phyloP scores from a whole-genome alignment of 1,284 basidiomycete species.

The Polyporus tsugae region DNA sequence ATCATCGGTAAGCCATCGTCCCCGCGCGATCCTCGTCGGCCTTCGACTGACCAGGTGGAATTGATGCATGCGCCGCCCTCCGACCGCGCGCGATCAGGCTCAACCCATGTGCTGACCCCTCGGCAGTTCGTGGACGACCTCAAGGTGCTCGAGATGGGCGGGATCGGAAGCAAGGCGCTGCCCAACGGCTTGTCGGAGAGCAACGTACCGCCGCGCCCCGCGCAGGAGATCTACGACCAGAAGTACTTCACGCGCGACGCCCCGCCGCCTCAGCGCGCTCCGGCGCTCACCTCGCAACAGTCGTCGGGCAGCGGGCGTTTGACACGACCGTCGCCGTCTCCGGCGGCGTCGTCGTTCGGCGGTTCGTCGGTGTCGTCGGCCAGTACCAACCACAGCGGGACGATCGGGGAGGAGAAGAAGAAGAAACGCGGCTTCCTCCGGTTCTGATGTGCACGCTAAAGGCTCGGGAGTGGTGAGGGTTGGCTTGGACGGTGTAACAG shows the following conservation, averaged over 20 bases:
- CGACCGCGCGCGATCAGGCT: slow-evolving; percentile 62
- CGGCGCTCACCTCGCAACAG: slow-evolving; percentile 37
- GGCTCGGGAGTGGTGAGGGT: not conserved
- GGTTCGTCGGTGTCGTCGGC: slow-evolving; percentile 55
- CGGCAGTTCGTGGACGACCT: slow-evolving; percentile 87
- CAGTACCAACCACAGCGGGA: slow-evolving; percentile 44
- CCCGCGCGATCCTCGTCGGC: not conserved
- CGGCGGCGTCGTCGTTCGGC: slow-evolving; percentile 53
- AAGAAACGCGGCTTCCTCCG: slow-evolving; percentile 85
- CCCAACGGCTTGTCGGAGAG: slow-evolving; percentile 78
- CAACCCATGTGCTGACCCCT: slow-evolving; percentile 89
- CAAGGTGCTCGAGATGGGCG: slow-evolving; percentile 83
- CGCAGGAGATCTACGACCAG: slow-evolving; percentile 82
- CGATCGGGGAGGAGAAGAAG: slow-evolving; percentile 57
- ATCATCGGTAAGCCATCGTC: slow-evolving; percentile 76
- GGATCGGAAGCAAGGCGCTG: slow-evolving; percentile 73
- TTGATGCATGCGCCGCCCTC: not conserved
- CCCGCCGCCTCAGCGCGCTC: slow-evolving; percentile 54
- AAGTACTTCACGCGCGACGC: slow-evolving; percentile 75
- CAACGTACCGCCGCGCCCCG: slow-evolving; percentile 56
- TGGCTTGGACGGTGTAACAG: slow-evolving; percentile 20
- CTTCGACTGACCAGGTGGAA: not conserved
- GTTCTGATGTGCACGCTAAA: slow-evolving; percentile 48
- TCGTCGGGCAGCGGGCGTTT: slow-evolving; percentile 32
- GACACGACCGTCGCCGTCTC: slow-evolving; percentile 45